Evolutionary conservation across 345 rosid species (phyloP), one percentile per base, ranked within the genome.

Genomic region (Salix dunnii): DNA sequence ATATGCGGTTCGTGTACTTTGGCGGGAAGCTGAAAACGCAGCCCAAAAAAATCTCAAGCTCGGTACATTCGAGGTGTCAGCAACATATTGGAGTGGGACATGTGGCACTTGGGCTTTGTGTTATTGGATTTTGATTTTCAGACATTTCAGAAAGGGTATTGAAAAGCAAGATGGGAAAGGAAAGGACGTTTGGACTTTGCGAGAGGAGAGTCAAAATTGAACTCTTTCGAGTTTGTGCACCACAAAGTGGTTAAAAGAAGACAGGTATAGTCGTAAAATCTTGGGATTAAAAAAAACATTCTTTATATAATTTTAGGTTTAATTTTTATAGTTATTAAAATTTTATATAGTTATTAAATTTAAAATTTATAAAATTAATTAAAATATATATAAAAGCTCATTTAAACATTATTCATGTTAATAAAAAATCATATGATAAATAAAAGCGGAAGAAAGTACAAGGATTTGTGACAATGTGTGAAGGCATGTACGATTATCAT

Each of bases 201-300:
- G 6, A 6, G 66, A 27, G 70, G 51, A 53, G 83, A 82, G 87
- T 88, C 89, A 84, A 88, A 76, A 77, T 76, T 71, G 78, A 76
- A 80, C 77, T 70, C 80, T 75, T 76, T 75, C 67, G 81, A 81
- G 85, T 81, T 67, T 80, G 86, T 80, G 87, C 67, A 73, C 70
- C 46, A 49, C 27, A 55, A 66, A 68, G 18, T 10, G 66, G 40
- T 82, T 38, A 48, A 77, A 20, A 67, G 30, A 28, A 28, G 2
- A 28, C 30, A 28, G n/a, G n/a, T n/a, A n/a, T n/a, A n/a, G n/a
- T n/a, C n/a, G 6, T 5, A 33, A 33, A 4, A 33, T 4, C 4
- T 33, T 33, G 6, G 5, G 36, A 33, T 33, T 33, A 33, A 5
- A 0, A 33, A 5, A 0, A 5, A 0, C 0, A 0, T 33, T 33